These are phyloP conservation scores for Ophiocordyceps unilateralis DNA, from an alignment of 2,329 filamentous ascomycete species.

Conservation along the genomic window DNA sequence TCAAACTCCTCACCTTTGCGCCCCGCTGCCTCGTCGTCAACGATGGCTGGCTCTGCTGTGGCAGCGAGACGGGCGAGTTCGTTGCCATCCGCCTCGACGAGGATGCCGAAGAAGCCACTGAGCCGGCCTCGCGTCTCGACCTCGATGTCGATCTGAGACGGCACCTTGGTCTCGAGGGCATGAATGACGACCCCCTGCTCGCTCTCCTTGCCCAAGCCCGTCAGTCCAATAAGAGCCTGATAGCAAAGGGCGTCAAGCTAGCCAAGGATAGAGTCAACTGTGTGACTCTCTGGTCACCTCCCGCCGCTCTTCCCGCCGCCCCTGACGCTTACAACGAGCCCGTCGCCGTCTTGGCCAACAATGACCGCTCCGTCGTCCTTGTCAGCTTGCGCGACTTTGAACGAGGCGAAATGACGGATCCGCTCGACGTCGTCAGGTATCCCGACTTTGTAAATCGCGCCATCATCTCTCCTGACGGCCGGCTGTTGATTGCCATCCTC, in stretches of 20 bases:
- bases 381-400: slow-evolving; percentile 53
- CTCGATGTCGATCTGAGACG: slow-evolving; percentile 5
- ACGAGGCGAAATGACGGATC: slow-evolving; percentile 25
- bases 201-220: slow-evolving; percentile 20
- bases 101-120: slow-evolving; percentile 11
- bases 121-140: slow-evolving; percentile 8
- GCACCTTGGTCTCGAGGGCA: slow-evolving; percentile 16
- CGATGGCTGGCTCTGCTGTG: slow-evolving; percentile 78
- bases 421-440: slow-evolving; percentile 54
- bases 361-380: slow-evolving; percentile 77
- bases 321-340: slow-evolving; percentile 27
- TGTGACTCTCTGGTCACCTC: slow-evolving; percentile 45
- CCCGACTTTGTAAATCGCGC: slow-evolving; percentile 85
- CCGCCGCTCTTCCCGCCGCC: slow-evolving; percentile 11
- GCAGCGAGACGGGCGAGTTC: slow-evolving; percentile 77
- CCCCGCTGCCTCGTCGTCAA: slow-evolving; percentile 80
- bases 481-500: slow-evolving; percentile 63
- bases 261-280: slow-evolving; percentile 48
- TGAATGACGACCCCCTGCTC: slow-evolving; percentile 17
- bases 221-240: slow-evolving; percentile 24
- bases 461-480: slow-evolving; percentile 80
- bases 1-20: slow-evolving; percentile 52
- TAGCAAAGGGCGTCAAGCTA: slow-evolving; percentile 34
- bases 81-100: slow-evolving; percentile 52
- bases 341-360: slow-evolving; percentile 70